Evolutionary conservation across 495 filamentous ascomycete genomes (phyloP), one percentile per base, ranked within the genome.

Genomic region (Neurospora sp.): DNA sequence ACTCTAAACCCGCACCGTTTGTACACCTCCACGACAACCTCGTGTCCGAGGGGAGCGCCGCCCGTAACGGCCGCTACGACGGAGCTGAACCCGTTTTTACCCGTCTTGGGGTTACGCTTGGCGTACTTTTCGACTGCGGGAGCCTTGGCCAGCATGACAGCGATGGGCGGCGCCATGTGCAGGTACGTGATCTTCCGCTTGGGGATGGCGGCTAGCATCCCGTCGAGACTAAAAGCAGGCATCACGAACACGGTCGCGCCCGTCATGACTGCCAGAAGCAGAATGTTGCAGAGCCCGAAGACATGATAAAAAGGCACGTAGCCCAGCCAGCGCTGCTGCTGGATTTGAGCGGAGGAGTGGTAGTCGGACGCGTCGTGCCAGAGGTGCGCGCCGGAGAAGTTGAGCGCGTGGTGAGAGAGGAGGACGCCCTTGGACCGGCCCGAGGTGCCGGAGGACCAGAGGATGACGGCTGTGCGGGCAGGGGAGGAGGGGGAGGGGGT

Each of bases 361-460:
- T 78, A 76, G 70, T 72, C 79, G 70, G 79, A 76, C 85, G 81
- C 79, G 76, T 82, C 77, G 73, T 79, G 78, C 79, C 80, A 78
- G 48, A 80, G 71, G 10, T 75, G 75, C 39, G 80, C 78, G 37
- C 70, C 62, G 40, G 73, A 73, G 37, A 76, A 80, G 75, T 80
- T 81, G 59, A 81, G 73, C 2, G 79, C 77, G 75, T 84, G 82
- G 78, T 96, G 93, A 4, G 90, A 92, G 71, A 95, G 81, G 39
- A 92, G 84, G 3, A 96, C 93, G 74, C 93, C 93, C 81, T 96
- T 96, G 27, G 93, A 93, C 54, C 89, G 85, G 23, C 93, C 93
- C 0, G 93, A 95, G 4, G 93, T 96, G 5, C 93, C 93, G 5
- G 91, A 93, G 12, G 93, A 94, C 84, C 94, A 96, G 81, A 94